These are phyloP conservation scores for Ceratocystis lukuohia DNA, from an alignment of 2,329 filamentous ascomycete species.

Conservation along the genomic window DNA sequence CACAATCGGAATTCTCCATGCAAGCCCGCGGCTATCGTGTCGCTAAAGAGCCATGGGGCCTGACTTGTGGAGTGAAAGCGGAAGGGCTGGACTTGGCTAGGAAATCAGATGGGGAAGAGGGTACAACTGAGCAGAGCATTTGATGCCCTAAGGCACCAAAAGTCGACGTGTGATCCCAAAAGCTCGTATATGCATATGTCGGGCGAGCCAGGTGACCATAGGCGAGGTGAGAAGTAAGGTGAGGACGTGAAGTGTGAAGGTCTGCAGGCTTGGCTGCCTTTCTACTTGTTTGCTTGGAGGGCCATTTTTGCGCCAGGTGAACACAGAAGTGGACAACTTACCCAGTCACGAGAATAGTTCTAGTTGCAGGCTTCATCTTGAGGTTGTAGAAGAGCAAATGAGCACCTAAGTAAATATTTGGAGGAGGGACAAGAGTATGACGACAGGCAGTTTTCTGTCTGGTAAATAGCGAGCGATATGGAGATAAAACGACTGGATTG, in stretches of 20 bases:
- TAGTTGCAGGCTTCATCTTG: constrained; percentile 52
- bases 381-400: not conserved
- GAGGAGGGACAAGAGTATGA: not conserved
- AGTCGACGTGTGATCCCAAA: not conserved
- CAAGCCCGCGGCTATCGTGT: constrained; percentile 12
- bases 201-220: not conserved
- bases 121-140: not conserved
- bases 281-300: not conserved
- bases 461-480: not conserved
- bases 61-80: not conserved
- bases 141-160: not conserved
- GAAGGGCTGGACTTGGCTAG: not conserved
- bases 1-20: not conserved
- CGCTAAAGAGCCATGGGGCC: not conserved
- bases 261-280: not conserved
- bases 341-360: constrained; percentile 87
- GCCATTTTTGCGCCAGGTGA: not conserved
- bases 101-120: not conserved
- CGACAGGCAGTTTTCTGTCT: not conserved
- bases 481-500: constrained; percentile 18
- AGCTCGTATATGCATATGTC: constrained; percentile 3
- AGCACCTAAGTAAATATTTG: not conserved
- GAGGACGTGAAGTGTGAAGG: not conserved
- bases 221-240: not conserved
- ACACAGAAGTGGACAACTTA: constrained; percentile 35